Conservation (phyloP, 768 basidiomycete species). For the Suillus cothurnatus region DNA sequence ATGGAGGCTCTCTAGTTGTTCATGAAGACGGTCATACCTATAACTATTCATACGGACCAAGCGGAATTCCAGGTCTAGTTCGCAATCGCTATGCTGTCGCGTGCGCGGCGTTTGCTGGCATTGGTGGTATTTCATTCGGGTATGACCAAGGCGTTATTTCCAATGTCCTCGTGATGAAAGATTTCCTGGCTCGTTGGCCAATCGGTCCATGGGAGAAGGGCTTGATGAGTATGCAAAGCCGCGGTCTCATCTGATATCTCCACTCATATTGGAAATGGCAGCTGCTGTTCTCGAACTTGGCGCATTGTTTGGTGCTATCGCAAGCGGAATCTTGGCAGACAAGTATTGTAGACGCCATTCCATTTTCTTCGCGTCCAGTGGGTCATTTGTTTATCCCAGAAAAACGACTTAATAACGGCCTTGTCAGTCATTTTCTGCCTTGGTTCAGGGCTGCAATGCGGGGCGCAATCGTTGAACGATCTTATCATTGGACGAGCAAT, state of each 20-base stretch:
- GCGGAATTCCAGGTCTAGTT: constrained; percentile 63
- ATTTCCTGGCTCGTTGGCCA: constrained; percentile 70
- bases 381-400: constrained; percentile 22
- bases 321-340: constrained; percentile 70
- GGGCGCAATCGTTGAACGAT: constrained; percentile 55
- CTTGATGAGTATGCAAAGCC: constrained; percentile 61
- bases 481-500: constrained; percentile 72
- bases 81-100: constrained; percentile 66
- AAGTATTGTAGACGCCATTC: constrained; percentile 65
- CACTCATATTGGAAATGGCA: constrained; percentile 27
- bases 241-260: neutral
- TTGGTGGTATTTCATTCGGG: constrained; percentile 79
- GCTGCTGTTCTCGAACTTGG: constrained; percentile 81
- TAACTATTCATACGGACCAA: constrained; percentile 73
- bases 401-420: neutral
- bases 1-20: constrained; percentile 30
- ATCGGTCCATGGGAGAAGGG: constrained; percentile 75
- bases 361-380: constrained; percentile 70
- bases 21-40: constrained; percentile 39
- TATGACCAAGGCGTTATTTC: constrained; percentile 89
- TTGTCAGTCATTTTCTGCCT: constrained; percentile 64
- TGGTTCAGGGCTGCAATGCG: constrained; percentile 70
- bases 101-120: constrained; percentile 74
- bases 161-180: constrained; percentile 81
- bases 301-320: constrained; percentile 73